Conservation (phyloP, 179 eudicot genomes). For the Drosera spatulata region DNA sequence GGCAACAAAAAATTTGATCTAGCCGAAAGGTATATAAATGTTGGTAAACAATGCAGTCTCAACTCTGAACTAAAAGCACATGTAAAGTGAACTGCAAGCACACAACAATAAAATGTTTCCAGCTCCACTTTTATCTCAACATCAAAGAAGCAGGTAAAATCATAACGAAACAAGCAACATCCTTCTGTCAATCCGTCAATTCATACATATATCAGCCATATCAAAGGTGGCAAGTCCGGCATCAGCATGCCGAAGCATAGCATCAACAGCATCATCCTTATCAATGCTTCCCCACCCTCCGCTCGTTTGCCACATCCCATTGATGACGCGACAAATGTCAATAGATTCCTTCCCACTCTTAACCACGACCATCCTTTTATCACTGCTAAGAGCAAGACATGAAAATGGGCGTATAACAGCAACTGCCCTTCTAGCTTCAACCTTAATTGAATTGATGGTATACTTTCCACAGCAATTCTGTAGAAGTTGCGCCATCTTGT, state of each 20-base stretch:
- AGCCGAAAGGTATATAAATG: too few relatives aligned
- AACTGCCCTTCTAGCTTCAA: constrained; percentile 13
- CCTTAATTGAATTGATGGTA: constrained; percentile 15
- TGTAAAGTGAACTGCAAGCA: neutral
- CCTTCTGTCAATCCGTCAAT: neutral
- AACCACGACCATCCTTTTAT: constrained; percentile 27
- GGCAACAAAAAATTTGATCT: too few relatives aligned
- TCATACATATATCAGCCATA: constrained; percentile 61
- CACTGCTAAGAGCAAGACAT: constrained; percentile 29
- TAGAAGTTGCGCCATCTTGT: constrained; percentile 36
- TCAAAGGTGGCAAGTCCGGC: neutral
- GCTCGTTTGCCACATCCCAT: constrained; percentile 81
- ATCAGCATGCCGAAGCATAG: constrained; percentile 18
- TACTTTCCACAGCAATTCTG: constrained; percentile 22
- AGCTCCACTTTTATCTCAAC: too few relatives aligned
- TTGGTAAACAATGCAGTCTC: too few relatives aligned
- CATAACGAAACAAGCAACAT: neutral
- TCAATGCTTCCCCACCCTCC: constrained; percentile 67
- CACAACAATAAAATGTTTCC: too few relatives aligned
- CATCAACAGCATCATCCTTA: constrained; percentile 33
- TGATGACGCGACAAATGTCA: constrained; percentile 53
- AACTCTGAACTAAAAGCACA: too few relatives aligned
- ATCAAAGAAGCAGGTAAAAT: neutral
- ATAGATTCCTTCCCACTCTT: constrained; percentile 57
- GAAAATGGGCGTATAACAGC: constrained; percentile 17